These are phyloP conservation scores for Madurella mycetomatis DNA, from an alignment of 2,329 filamentous ascomycete species.

Conservation along the genomic window DNA sequence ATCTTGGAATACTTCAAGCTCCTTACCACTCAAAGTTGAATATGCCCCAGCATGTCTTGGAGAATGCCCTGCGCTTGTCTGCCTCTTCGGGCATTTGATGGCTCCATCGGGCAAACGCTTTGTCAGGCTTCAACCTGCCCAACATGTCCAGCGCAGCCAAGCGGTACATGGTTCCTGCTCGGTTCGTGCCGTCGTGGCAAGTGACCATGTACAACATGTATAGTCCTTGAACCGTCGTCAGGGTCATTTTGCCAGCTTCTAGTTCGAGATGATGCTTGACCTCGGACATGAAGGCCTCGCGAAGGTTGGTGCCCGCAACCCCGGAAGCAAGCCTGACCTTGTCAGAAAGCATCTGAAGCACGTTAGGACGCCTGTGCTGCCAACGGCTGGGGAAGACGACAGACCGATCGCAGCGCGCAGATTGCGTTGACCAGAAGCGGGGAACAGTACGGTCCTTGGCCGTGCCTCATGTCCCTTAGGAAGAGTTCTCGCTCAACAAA, in stretches of 20 bases:
- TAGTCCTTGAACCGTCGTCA: constrained; percentile 25
- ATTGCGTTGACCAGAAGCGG: constrained; percentile 32
- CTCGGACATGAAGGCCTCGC: constrained; percentile 23
- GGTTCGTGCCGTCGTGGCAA: constrained; percentile 12
- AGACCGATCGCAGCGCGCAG: constrained; percentile 30
- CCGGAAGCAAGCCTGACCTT: constrained; percentile 14
- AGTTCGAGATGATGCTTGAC: constrained; percentile 25
- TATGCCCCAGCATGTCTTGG: constrained; percentile 8
- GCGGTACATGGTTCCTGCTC: constrained; percentile 21
- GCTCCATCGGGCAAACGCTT: background rate
- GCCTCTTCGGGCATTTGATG: background rate
- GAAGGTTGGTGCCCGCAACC: constrained; percentile 17
- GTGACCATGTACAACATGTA: constrained; percentile 17
- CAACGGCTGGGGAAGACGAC: constrained; percentile 1
- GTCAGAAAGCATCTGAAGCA: constrained; percentile 23
- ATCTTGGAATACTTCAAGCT: too few relatives aligned
- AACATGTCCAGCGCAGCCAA: constrained; percentile 24
- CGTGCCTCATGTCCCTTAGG: constrained; percentile 26
- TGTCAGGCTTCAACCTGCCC: background rate
- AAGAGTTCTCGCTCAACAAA: constrained; percentile 28
- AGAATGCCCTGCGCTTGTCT: constrained; percentile 1
- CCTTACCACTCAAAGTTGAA: constrained; percentile 12
- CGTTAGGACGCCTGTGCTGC: too few relatives aligned
- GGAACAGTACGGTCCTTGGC: constrained; percentile 26
- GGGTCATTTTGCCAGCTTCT: constrained; percentile 19